Evolutionary conservation across 345 rosid genomes (phyloP), one percentile per base, ranked within the genome.

Genomic region (Eutrema japonicum): DNA sequence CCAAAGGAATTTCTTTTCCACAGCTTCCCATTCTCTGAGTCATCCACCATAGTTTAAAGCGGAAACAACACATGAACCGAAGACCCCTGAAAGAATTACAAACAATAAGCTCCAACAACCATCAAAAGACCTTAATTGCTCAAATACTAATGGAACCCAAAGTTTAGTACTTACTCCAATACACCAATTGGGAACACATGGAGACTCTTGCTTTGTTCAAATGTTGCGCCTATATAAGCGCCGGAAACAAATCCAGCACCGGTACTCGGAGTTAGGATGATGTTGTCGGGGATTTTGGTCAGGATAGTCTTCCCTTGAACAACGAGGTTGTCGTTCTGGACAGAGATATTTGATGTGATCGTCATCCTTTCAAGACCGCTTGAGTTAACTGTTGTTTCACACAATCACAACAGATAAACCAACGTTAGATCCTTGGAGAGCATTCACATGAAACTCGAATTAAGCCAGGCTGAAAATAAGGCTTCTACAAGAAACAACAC

Each of bases 1-100:
- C 99, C 87, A 95, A 78, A 22, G 98, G 99, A 66, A 95, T 78
- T 10, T 95, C 99, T 81, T 77, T 90, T 48, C 99, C 99, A 78
- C 84, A 83, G 26, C 61, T 85, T 53, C 98, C 99, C 98, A 90
- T 92, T 62, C 97, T 90, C 79, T 92, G 99, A n/a, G 98, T 92
- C 99, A 95, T 95, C 99, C 99, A 95, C 99, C 99, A 92, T 62
- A 92, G 80, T 64, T 95, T 95, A 85, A 95, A 95, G 13, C 99
- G 96, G 87, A 95, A 95, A 60, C 86, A 86, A 42, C 97, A 87
- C 91, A 92, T 64, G 41, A 92, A 89, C 10, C 89, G 90, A 33
- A 87, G 87, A 77, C 83, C 96, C 86, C 99, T 95, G 81, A 55
- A 50, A 80, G 4, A 69, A 33, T 55, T 3, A 38, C n/a, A 46